Percentiles rank a stretch among this genome's conserved stretches.
These are phyloP conservation scores for Cladophialophora bantiana DNA, from an alignment of 2,329 filamentous ascomycete species.

Conservation along the genomic window DNA sequence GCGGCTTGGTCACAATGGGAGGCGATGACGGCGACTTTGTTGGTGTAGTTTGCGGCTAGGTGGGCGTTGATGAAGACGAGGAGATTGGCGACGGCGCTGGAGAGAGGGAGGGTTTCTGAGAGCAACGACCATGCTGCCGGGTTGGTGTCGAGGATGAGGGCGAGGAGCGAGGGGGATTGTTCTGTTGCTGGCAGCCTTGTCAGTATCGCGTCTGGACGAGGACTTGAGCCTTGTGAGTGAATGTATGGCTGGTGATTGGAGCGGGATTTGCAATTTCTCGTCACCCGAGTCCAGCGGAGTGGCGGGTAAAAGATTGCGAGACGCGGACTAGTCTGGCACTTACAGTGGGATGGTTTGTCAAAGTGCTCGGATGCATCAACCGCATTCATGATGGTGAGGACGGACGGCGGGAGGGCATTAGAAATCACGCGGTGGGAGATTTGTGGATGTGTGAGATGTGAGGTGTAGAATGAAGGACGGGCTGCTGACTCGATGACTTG, in stretches of 20 bases:
- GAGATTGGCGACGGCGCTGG: constrained; percentile 83
- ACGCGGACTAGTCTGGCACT: constrained; percentile 28
- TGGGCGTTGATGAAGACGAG: constrained; percentile 98
- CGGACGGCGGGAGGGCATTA: constrained; percentile 10
- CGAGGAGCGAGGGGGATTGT: constrained; percentile 78
- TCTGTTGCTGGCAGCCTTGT: constrained; percentile 47
- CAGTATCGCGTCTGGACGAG: not conserved
- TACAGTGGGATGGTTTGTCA: constrained; percentile 56
- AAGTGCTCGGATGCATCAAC: constrained; percentile 68
- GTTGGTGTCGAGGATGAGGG: constrained; percentile 94
- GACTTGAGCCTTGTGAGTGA: constrained; percentile 6
- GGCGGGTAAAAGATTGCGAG: constrained; percentile 15
- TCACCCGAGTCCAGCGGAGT: not conserved
- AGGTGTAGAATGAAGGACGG: not conserved
- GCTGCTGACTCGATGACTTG: not conserved
- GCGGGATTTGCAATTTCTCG: not conserved
- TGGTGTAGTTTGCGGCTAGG: constrained; percentile 89
- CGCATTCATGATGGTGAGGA: constrained; percentile 63
- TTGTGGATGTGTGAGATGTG: constrained; percentile 5
- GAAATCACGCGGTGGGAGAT: not conserved
- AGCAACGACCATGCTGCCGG: constrained; percentile 91
- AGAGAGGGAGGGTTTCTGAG: constrained; percentile 75
- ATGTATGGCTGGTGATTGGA: too few species aligned
- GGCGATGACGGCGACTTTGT: constrained; percentile 89
- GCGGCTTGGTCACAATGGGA: constrained; percentile 84